Conservation (phyloP, 2,329 filamentous ascomycete species). For the Xylaria polymorpha region DNA sequence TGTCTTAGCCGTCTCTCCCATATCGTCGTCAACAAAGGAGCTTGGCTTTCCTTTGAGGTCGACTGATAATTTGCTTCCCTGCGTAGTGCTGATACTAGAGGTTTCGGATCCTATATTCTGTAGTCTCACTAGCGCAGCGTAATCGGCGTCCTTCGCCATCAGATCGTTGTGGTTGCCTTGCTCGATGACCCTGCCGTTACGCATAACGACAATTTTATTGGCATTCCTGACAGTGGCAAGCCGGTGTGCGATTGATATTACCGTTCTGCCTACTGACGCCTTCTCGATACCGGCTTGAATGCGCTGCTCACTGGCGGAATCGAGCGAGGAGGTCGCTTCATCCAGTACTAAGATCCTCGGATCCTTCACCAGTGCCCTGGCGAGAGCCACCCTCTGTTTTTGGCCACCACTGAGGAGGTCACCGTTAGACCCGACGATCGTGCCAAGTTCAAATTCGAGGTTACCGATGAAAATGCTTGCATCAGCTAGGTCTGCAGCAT, state of each 20-base stretch:
- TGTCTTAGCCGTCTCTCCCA: constrained; percentile 25
- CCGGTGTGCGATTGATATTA: constrained; percentile 73
- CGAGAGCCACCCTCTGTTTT: constrained; percentile 62
- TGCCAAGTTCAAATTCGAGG: constrained; percentile 60
- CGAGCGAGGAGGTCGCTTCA: constrained; percentile 63
- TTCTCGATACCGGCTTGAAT: constrained; percentile 56
- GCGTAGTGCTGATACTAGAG: constrained; percentile 49
- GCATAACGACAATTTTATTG: constrained; percentile 73
- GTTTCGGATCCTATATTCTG: constrained; percentile 52
- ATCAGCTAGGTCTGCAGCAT: constrained; percentile 68
- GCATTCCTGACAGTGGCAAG: constrained; percentile 70
- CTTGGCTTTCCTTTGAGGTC: constrained; percentile 50
- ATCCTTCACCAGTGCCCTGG: constrained; percentile 59
- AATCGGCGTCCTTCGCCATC: constrained; percentile 54
- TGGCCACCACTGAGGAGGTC: constrained; percentile 60
- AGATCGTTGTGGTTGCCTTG: constrained; percentile 71
- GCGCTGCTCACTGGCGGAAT: constrained; percentile 60
- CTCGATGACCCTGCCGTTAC: constrained; percentile 69
- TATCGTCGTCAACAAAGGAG: constrained; percentile 35
- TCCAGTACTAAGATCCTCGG: constrained; percentile 61
- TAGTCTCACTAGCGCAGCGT: constrained; percentile 49
- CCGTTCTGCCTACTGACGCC: constrained; percentile 61
- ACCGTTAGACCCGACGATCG: constrained; percentile 57
- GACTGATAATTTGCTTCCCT: constrained; percentile 48
- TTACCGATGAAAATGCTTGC: constrained; percentile 61